phyloP scores from a whole-genome alignment of 2,329 filamentous ascomycete genomes.

The Diaporthe citrichinensis region DNA sequence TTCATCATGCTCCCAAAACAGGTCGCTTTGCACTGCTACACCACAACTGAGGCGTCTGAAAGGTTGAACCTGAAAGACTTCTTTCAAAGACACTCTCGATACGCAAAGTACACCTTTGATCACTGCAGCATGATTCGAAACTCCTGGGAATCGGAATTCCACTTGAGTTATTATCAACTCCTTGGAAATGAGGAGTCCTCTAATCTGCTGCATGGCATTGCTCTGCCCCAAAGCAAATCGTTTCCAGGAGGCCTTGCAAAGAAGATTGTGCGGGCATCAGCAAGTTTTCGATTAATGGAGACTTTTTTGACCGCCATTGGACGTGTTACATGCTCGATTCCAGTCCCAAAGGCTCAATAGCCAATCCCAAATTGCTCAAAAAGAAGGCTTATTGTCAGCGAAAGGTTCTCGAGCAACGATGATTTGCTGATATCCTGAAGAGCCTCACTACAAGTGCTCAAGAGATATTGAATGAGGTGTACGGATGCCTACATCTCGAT shows the following conservation, averaged over 20 bases:
- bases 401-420: background rate
- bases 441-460: background rate
- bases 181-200: background rate
- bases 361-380: accelerated
- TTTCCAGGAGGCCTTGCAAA: background rate
- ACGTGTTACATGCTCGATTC: background rate
- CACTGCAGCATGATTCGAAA: conserved; percentile 45
- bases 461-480: background rate
- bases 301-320: conserved; percentile 3
- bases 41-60: conserved; percentile 1
- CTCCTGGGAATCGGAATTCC: conserved; percentile 49
- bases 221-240: background rate
- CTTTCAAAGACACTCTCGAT: conserved; percentile 44
- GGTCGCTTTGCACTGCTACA: background rate
- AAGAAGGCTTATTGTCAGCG: background rate
- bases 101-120: conserved; percentile 45
- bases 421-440: background rate
- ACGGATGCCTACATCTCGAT: background rate
- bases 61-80: conserved; percentile 41
- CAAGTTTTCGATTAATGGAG: background rate
- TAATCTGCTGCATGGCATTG: background rate
- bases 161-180: conserved; percentile 46
- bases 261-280: background rate
- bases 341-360: background rate
- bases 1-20: background rate